Evolutionary conservation across 2,329 filamentous ascomycete species (phyloP).

Genomic region (Aureobasidium lini): DNA sequence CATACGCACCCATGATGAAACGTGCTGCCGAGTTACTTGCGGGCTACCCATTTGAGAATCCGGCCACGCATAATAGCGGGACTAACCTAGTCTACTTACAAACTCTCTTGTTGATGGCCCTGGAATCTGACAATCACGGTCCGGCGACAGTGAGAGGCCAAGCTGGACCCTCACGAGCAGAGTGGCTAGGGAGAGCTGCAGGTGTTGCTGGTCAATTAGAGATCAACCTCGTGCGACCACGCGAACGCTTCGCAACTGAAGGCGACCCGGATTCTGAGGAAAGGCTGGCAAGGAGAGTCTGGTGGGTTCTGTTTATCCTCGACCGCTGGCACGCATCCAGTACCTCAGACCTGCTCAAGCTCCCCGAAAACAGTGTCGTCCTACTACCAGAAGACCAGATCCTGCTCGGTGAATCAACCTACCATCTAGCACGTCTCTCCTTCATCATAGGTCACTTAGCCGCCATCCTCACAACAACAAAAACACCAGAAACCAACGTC

Average conservation of each 20-base stretch:
- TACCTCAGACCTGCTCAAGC: slow-evolving; percentile 53
- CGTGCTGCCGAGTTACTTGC: slow-evolving; percentile 37
- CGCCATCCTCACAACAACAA: slow-evolving; percentile 38
- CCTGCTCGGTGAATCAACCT: slow-evolving; percentile 56
- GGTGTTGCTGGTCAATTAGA: slow-evolving; percentile 59
- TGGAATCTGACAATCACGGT: slow-evolving; percentile 56
- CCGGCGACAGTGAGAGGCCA: slow-evolving; percentile 39
- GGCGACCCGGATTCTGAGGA: slow-evolving; percentile 54
- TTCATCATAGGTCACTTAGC: slow-evolving; percentile 51
- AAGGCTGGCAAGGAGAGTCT: slow-evolving; percentile 55
- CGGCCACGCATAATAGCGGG: slow-evolving; percentile 32
- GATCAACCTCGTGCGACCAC: slow-evolving; percentile 44
- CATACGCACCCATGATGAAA: slow-evolving; percentile 31
- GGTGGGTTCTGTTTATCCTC: slow-evolving; percentile 65
- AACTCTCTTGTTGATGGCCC: slow-evolving; percentile 56
- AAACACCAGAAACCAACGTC: slow-evolving; percentile 37
- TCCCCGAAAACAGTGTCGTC: slow-evolving; percentile 56
- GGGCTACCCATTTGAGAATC: slow-evolving; percentile 38
- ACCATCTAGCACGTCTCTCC: slow-evolving; percentile 57
- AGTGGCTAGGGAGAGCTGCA: slow-evolving; percentile 58
- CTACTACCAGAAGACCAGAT: slow-evolving; percentile 52
- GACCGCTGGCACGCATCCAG: slow-evolving; percentile 69
- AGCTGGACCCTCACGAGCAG: slow-evolving; percentile 41
- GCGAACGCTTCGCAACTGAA: slow-evolving; percentile 35
- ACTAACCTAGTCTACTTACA: slow-evolving; percentile 54